Evolutionary conservation across 2,329 filamentous ascomycete species (phyloP).

Genomic region (Colletotrichum eleusines): DNA sequence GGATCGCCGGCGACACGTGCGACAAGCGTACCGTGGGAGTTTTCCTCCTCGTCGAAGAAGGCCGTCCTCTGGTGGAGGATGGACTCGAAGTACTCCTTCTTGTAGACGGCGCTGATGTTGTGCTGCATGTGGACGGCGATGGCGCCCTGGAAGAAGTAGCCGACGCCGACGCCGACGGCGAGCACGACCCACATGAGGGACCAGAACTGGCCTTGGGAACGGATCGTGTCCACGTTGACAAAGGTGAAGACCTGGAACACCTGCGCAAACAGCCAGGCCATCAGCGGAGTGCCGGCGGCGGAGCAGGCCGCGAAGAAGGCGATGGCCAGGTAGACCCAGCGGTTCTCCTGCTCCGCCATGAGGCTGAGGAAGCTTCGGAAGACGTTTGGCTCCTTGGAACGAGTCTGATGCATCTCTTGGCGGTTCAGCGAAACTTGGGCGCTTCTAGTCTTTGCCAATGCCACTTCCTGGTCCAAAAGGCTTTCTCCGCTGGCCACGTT

Average conservation of each 20-base stretch:
- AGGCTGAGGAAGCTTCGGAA: conserved; percentile 67
- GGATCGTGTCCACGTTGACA: conserved; percentile 47
- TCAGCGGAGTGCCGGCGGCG: conserved; percentile 60
- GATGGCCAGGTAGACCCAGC: conserved; percentile 64
- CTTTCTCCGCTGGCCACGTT: conserved; percentile 52
- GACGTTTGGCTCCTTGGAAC: conserved; percentile 57
- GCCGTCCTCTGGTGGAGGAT: conserved; percentile 71
- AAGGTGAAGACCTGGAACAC: conserved; percentile 64
- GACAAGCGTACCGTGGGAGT: conserved; percentile 71
- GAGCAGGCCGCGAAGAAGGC: conserved; percentile 60
- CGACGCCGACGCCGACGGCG: conserved; percentile 63
- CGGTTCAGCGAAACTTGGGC: conserved; percentile 53
- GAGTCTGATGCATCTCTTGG: conserved; percentile 46
- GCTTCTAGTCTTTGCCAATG: conserved; percentile 57
- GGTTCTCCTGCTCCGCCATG: conserved; percentile 65
- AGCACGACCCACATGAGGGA: conserved; percentile 74
- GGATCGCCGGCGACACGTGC: conserved; percentile 69
- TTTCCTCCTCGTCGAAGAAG: conserved; percentile 71
- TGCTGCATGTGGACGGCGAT: conserved; percentile 60
- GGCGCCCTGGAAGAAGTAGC: conserved; percentile 64
- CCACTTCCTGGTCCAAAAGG: conserved; percentile 54
- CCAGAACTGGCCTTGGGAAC: conserved; percentile 68
- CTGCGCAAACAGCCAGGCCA: conserved; percentile 67
- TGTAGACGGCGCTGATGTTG: conserved; percentile 65
- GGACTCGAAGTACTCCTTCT: conserved; percentile 70